A percentile compares a stretch with the other conserved stretches of the same genome.
These are phyloP conservation scores for Abrus pulchellus DNA, from an alignment of 306 rosid genomes.

Conservation along the genomic window DNA sequence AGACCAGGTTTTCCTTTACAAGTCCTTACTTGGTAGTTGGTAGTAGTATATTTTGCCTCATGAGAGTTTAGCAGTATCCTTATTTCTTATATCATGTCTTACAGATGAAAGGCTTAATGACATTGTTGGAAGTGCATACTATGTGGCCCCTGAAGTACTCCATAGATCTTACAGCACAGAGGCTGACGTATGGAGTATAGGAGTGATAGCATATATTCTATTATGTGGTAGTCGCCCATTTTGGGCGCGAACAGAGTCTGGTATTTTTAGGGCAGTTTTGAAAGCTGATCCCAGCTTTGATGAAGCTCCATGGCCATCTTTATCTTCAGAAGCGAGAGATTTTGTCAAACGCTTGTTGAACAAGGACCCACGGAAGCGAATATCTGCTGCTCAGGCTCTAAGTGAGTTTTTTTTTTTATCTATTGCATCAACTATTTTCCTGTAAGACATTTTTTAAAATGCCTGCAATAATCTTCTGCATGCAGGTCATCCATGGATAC, in stretches of 20 bases:
- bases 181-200: slow-evolving; percentile 99
- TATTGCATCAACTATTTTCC: slow-evolving; percentile 40
- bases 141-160: slow-evolving; percentile 99
- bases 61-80: slow-evolving; percentile 39
- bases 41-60: slow-evolving; percentile 37
- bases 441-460: slow-evolving; percentile 37
- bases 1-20: slow-evolving; percentile 78
- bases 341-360: slow-evolving; percentile 89
- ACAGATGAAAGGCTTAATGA: slow-evolving; percentile 98
- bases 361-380: slow-evolving; percentile 94
- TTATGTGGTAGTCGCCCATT: slow-evolving; percentile 99
- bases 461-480: slow-evolving; percentile 46
- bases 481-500: slow-evolving; percentile 98
- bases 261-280: slow-evolving; percentile 92
- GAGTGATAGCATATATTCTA: slow-evolving; percentile 97
- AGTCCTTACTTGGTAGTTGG: slow-evolving; percentile 44
- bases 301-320: slow-evolving; percentile 95
- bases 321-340: slow-evolving; percentile 90
- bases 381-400: slow-evolving; percentile 96
- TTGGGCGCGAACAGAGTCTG: slow-evolving; percentile 99
- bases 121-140: slow-evolving; percentile 99
- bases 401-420: slow-evolving; percentile 63
- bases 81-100: slow-evolving; percentile 41
- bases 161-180: slow-evolving; percentile 93
- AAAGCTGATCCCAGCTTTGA: slow-evolving; percentile 97